Evolutionary conservation across 495 filamentous ascomycete genomes (phyloP).

Genomic region (Xeromyces bisporus): DNA sequence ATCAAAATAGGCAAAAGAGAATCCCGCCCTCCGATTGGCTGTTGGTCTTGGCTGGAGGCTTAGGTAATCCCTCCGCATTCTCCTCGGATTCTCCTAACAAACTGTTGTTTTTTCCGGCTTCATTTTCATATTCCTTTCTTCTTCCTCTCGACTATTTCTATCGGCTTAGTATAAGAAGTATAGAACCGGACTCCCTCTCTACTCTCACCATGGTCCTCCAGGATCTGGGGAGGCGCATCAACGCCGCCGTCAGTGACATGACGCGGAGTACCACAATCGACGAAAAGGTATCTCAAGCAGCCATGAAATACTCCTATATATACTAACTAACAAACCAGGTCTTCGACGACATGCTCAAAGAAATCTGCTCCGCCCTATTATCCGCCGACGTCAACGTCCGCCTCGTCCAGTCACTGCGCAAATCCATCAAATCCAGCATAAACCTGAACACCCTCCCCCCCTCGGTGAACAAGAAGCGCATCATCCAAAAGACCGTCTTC

Average conservation of each 20-base stretch:
- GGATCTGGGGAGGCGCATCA: slow-evolving; percentile 96
- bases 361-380: slow-evolving; percentile 83
- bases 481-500: slow-evolving; percentile 96
- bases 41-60: no score
- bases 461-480: slow-evolving; percentile 87
- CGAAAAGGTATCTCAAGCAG: slow-evolving; percentile 57
- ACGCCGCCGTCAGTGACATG: slow-evolving; percentile 85
- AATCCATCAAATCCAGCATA: slow-evolving; percentile 77
- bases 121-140: no score
- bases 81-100: no score
- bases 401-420: slow-evolving; percentile 83
- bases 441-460: slow-evolving; percentile 84
- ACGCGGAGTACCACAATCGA: slow-evolving; percentile 83
- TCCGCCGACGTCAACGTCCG: slow-evolving; percentile 93
- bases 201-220: slow-evolving; percentile 81
- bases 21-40: slow-evolving; percentile 20
- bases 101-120: background rate
- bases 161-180: no score
- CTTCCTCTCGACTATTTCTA: no score
- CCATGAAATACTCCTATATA: slow-evolving; percentile 4
- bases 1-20: no score
- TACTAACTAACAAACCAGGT: slow-evolving; percentile 36
- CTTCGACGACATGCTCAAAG: slow-evolving; percentile 95
- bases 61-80: no score
- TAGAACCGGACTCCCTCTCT: slow-evolving; percentile 11